A percentile compares a stretch with the other conserved stretches of the same genome.
Conservation (phyloP, 768 basidiomycete species). For the Termitomyces sp. region DNA sequence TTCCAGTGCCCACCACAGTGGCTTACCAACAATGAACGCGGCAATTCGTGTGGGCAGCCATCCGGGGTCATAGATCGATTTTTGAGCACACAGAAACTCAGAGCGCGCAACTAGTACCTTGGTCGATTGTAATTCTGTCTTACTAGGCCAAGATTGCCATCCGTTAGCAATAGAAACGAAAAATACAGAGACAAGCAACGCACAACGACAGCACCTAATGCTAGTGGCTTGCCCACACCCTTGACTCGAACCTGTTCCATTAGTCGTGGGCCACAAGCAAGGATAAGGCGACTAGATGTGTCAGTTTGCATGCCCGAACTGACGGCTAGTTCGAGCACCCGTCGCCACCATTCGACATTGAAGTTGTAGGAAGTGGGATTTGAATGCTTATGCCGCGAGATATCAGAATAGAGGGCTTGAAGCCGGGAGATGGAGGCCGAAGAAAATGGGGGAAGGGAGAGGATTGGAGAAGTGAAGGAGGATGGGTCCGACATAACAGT, state of each 20-base stretch:
- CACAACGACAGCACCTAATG: slow-evolving; percentile 68
- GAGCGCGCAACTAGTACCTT: slow-evolving; percentile 40
- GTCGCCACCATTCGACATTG: slow-evolving; percentile 86
- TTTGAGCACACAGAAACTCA: slow-evolving; percentile 48
- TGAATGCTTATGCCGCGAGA: slow-evolving; percentile 75
- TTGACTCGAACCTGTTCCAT: slow-evolving; percentile 58
- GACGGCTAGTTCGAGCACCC: slow-evolving; percentile 57
- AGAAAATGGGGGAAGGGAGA: slow-evolving; percentile 38
- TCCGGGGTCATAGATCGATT: slow-evolving; percentile 63
- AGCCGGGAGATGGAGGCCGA: slow-evolving; percentile 49
- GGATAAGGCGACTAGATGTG: slow-evolving; percentile 46
- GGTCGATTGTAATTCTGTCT: slow-evolving; percentile 58
- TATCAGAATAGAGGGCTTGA: slow-evolving; percentile 83
- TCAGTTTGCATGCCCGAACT: slow-evolving; percentile 46
- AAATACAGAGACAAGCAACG: slow-evolving; percentile 26
- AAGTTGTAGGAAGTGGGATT: slow-evolving; percentile 80
- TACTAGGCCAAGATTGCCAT: slow-evolving; percentile 40
- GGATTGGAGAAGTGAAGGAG: slow-evolving; percentile 6
- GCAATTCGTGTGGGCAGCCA: slow-evolving; percentile 69
- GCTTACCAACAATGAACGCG: slow-evolving; percentile 66
- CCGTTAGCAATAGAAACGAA: slow-evolving; percentile 1
- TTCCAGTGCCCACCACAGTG: slow-evolving; percentile 84
- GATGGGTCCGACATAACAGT: slow-evolving; percentile 11
- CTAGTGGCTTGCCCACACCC: slow-evolving; percentile 71
- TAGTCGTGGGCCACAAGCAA: slow-evolving; percentile 49